Conservation (phyloP, 345 rosid species). For the Hibiscus mutabilis region DNA sequence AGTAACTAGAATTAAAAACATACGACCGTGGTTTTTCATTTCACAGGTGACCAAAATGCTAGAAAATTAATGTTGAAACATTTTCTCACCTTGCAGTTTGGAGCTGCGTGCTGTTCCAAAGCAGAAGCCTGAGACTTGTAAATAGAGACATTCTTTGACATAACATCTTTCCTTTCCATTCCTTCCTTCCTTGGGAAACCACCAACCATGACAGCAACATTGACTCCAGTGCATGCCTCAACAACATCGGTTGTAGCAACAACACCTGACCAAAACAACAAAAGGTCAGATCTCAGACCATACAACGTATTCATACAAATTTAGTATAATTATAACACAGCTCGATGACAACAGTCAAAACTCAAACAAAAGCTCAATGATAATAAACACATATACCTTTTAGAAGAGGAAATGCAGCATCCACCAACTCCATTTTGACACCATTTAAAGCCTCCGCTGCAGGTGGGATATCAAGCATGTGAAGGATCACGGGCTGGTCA, state of each 20-base stretch:
- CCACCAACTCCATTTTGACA: conserved; percentile 94
- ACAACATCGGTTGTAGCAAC: conserved; percentile 94
- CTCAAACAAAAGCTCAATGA: neutral
- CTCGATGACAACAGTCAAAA: neutral
- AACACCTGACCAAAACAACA: conserved; percentile 53
- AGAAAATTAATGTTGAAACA: neutral
- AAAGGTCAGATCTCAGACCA: conserved; percentile 11
- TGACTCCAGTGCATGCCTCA: conserved; percentile 95
- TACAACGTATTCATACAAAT: neutral
- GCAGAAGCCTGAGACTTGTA: conserved; percentile 98
- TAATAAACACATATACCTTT: conserved; percentile 41
- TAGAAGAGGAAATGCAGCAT: conserved; percentile 97
- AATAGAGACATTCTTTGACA: conserved; percentile 92
- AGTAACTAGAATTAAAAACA: neutral
- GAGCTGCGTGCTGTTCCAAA: conserved; percentile 82
- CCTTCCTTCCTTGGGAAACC: conserved; percentile 99
- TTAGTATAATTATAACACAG: too few species aligned
- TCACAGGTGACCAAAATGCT: neutral
- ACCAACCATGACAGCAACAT: conserved; percentile 94
- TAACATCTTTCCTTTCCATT: conserved; percentile 99
- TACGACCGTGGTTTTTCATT: neutral
- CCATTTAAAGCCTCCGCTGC: conserved; percentile 98
- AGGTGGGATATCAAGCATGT: conserved; percentile 97
- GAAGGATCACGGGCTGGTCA: conserved; percentile 98
- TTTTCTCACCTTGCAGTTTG: conserved; percentile 82